Percentiles rank a stretch among this genome's conserved stretches.
Evolutionary conservation across 371 early-diverging fungal species (phyloP).

Genomic region (Lichtheimia hyalospora): DNA sequence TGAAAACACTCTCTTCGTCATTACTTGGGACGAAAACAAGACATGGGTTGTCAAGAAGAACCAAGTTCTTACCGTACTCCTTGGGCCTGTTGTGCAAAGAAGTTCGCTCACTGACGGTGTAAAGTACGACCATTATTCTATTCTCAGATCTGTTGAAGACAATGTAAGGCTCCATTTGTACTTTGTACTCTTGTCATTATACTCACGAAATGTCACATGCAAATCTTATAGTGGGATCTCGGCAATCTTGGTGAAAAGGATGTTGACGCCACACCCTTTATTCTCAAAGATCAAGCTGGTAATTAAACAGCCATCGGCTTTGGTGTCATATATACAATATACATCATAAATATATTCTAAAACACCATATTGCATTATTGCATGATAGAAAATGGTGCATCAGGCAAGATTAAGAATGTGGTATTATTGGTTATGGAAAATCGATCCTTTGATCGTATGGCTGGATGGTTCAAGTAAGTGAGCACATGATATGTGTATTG

Average conservation of each 20-base stretch:
- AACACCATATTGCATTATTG: neutral
- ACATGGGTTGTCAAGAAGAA: constrained; percentile 22
- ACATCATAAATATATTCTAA: neutral
- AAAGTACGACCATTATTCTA: constrained; percentile 58
- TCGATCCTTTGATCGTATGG: constrained; percentile 34
- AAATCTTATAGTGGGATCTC: constrained; percentile 20
- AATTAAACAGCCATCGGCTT: neutral
- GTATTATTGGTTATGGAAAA: constrained; percentile 40
- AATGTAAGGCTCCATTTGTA: constrained; percentile 23
- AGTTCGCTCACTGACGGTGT: constrained; percentile 37
- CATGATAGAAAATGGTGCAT: constrained; percentile 17
- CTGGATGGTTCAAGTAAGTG: constrained; percentile 29
- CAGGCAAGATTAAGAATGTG: constrained; percentile 34
- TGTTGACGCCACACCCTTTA: constrained; percentile 16
- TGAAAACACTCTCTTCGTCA: constrained; percentile 50
- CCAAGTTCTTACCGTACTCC: constrained; percentile 27
- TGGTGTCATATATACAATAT: neutral
- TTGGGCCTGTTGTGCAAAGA: constrained; percentile 30
- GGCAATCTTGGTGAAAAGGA: constrained; percentile 25
- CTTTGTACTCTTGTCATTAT: neutral
- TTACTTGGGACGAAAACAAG: constrained; percentile 55
- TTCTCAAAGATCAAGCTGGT: constrained; percentile 11
- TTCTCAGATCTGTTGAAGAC: constrained; percentile 52
- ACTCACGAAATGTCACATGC: neutral
- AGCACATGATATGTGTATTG: neutral